Evolutionary conservation across 2,329 filamentous ascomycete genomes (phyloP).

Genomic region (Phyllosticta citrichinensis): DNA sequence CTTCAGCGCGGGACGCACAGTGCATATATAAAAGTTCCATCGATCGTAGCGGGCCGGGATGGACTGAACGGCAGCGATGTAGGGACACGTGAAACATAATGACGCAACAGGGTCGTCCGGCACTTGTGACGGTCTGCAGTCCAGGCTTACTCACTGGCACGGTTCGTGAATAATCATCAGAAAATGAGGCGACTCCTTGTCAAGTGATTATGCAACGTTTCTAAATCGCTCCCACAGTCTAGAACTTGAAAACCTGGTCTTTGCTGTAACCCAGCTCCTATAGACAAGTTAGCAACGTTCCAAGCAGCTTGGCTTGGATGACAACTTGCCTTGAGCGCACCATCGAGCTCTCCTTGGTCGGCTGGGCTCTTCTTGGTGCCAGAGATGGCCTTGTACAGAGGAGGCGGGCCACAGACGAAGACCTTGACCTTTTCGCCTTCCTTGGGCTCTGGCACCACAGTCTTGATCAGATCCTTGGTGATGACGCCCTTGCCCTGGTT

Average conservation of each 20-base stretch:
- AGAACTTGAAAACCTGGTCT: conserved; percentile 97
- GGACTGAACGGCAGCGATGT: not conserved
- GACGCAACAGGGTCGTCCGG: not conserved
- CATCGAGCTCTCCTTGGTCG: conserved; percentile 85
- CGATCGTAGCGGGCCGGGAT: not conserved
- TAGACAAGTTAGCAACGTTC: not conserved
- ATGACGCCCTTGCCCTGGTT: conserved; percentile 68
- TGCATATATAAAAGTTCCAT: not conserved
- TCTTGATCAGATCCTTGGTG: conserved; percentile 87
- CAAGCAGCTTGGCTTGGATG: not conserved
- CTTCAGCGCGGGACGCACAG: not conserved
- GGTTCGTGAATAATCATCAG: not conserved
- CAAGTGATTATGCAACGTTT: not conserved
- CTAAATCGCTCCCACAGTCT: conserved; percentile 17
- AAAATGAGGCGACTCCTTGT: not conserved
- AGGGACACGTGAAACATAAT: not conserved
- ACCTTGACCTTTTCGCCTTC: conserved; percentile 78
- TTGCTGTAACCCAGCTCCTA: conserved; percentile 66
- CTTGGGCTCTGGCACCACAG: conserved; percentile 86
- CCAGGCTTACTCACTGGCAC: not conserved
- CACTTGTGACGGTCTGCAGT: not conserved
- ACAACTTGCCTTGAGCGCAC: conserved; percentile 50
- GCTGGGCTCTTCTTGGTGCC: conserved; percentile 83
- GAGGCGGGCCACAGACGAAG: conserved; percentile 90
- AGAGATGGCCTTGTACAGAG: conserved; percentile 85